Percentiles rank a stretch among this genome's conserved stretches.
Evolutionary conservation across 108 stramenopile genomes (phyloP).

Genomic region (Cyclotella baltica): DNA sequence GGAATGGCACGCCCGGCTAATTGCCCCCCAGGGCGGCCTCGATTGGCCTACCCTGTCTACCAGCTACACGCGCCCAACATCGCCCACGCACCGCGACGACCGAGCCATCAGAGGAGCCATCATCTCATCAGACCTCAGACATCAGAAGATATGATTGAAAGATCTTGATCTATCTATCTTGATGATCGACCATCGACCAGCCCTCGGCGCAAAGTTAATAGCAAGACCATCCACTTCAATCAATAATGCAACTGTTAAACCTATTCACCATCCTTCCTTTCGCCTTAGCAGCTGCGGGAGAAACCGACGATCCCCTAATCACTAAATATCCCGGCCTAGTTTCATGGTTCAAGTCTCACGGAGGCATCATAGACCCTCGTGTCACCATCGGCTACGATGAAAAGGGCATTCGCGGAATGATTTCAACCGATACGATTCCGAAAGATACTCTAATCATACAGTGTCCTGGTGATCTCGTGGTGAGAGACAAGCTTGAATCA

Average conservation of each 20-base stretch:
- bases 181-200: too few relatives aligned
- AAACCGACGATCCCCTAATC: constrained; percentile 30
- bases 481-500: background rate
- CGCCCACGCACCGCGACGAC: too few relatives aligned
- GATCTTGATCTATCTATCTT: too few relatives aligned
- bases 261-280: background rate
- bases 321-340: constrained; percentile 46
- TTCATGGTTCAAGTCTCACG: constrained; percentile 42
- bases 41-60: too few relatives aligned
- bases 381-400: constrained; percentile 46
- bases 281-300: constrained; percentile 1
- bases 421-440: constrained; percentile 42
- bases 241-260: background rate
- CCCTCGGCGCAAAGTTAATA: too few relatives aligned
- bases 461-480: constrained; percentile 28
- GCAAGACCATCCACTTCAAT: too few relatives aligned
- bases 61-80: too few relatives aligned
- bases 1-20: too few relatives aligned
- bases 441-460: constrained; percentile 45
- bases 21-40: too few relatives aligned
- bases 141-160: too few relatives aligned
- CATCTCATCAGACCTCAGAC: too few relatives aligned
- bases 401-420: constrained; percentile 42
- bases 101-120: too few relatives aligned
- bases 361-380: constrained; percentile 45